Percentiles rank a stretch among this genome's conserved stretches.
Evolutionary conservation across 768 basidiomycete species (phyloP).

Genomic region (Galerina marginata): DNA sequence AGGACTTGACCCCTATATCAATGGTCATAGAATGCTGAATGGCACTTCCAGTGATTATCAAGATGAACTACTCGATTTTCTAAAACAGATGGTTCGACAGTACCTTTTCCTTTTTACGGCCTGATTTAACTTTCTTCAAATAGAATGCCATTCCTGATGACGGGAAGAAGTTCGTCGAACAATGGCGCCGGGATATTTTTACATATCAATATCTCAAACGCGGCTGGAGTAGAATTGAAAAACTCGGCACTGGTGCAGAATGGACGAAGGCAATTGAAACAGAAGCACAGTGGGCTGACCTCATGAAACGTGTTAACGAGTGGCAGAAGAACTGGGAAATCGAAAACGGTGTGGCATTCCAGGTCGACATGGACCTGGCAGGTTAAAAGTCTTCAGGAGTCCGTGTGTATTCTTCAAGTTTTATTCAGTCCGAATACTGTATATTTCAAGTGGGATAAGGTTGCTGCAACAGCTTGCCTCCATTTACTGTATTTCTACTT

Average conservation of each 20-base stretch:
- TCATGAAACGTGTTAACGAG: conserved; percentile 51
- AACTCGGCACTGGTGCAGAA: conserved; percentile 38
- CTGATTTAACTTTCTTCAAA: conserved; percentile 7
- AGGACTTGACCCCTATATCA: conserved; percentile 53
- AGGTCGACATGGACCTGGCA: conserved; percentile 23
- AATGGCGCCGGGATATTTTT: conserved; percentile 48
- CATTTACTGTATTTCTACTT: too few relatives aligned
- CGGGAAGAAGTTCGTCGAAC: conserved; percentile 52
- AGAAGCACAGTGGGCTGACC: conserved; percentile 54
- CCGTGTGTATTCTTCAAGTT: too few relatives aligned
- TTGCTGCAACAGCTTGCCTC: too few relatives aligned
- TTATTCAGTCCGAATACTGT: too few relatives aligned
- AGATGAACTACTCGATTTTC: conserved; percentile 40
- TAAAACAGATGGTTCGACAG: conserved; percentile 34
- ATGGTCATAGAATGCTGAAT: conserved; percentile 51
- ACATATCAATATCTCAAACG: conserved; percentile 39
- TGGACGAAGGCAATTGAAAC: conserved; percentile 57
- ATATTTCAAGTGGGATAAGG: too few relatives aligned
- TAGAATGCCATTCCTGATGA: conserved; percentile 46
- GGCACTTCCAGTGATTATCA: conserved; percentile 44
- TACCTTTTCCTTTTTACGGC: background rate
- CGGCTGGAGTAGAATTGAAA: conserved; percentile 53
- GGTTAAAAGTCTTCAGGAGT: conserved; percentile 9
- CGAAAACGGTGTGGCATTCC: conserved; percentile 29
- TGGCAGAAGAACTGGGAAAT: conserved; percentile 62